A percentile compares a stretch with the other conserved stretches of the same genome.
phyloP scores from a whole-genome alignment of 139 green algal genomes.

The Chlamydomonas sp. region DNA sequence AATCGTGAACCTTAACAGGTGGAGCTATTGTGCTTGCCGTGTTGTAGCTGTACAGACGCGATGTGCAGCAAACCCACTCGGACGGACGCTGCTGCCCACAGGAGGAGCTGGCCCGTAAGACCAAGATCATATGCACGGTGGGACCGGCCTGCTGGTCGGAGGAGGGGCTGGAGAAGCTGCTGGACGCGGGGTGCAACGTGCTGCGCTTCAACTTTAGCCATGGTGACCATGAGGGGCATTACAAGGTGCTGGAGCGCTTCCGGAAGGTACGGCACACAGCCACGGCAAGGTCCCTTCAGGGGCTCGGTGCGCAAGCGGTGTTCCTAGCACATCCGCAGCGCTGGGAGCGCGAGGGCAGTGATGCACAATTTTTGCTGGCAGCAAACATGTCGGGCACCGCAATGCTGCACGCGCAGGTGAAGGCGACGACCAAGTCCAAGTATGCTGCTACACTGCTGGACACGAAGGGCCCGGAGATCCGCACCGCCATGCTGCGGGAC shows the following conservation, averaged over 20 bases:
- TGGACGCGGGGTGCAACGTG: constrained; percentile 70
- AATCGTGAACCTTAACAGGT: too few species aligned
- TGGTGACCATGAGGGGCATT: constrained; percentile 68
- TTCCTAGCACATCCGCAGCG: too few species aligned
- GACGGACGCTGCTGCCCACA: not conserved
- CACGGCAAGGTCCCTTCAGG: too few species aligned
- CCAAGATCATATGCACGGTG: constrained; percentile 79
- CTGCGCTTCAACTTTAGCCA: constrained; percentile 87
- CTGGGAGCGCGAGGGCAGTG: too few species aligned
- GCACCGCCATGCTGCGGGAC: constrained; percentile 57
- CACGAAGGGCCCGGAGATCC: constrained; percentile 73
- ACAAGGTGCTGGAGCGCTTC: constrained; percentile 66
- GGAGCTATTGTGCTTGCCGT: too few species aligned
- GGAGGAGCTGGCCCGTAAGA: constrained; percentile 65
- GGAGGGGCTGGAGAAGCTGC: constrained; percentile 57
- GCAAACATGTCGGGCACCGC: not conserved
- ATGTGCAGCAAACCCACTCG: too few species aligned
- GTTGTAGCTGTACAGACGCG: too few species aligned
- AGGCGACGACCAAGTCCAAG: constrained; percentile 24
- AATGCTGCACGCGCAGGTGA: constrained; percentile 35
- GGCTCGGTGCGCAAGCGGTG: too few species aligned
- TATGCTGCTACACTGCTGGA: constrained; percentile 62
- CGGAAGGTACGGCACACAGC: constrained; percentile 44
- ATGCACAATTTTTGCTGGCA: not conserved
- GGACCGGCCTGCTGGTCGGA: constrained; percentile 72